Base-by-base conservation (phyloP, 2,329 filamentous ascomycete species). In the Albifimbria verrucaria region DNA sequence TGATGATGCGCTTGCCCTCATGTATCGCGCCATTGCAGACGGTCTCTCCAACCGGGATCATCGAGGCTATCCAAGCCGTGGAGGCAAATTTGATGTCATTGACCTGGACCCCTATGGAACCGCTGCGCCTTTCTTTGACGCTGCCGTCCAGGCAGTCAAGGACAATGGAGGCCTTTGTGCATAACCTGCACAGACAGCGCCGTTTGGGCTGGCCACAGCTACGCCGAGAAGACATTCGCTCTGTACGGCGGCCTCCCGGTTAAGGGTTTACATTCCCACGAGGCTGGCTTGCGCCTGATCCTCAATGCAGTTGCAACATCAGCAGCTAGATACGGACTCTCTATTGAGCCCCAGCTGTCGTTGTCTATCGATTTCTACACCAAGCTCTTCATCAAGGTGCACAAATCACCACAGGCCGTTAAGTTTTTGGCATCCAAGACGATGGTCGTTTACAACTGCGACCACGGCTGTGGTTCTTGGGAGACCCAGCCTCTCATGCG, bases 51-150 rank as follows among this genome's bases (percentile, higher is more conserved):
- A 72, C 51, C 60, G 70, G 44, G 69, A 76, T 55, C 65, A 72
- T 53, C 61, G 65, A 21, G 68, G 74, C 55, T 71, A 71, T 49
- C 68, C 72, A 2, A 63, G 66, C 45, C 72, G 68, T 49, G 67
- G 70, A 26, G 73, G 75, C 57, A 79, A 85, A 65, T 99, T 96
- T 68, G 90, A 97, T 69, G 92, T 97, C 21, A 94, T 99, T 58
- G 94, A 99, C 68, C 81, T 99, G 25, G 94, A 99, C 68, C 94
- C 94, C 0, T 99, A 99, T 64, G 94, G 94, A 42, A 95, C 91
- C 0, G 94, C 93, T 1, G 90, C 90, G 10, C 89, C 90, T 1
- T 99, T 99, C 70, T 81, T 99, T 51, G 94, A 99, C 67, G 86
- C 90, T 2, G 92, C 94, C 2, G 78, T 99, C 9, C 92, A 97